Percentiles rank a stretch among this genome's conserved stretches.
Evolutionary conservation across 1,284 basidiomycete genomes (phyloP).

Genomic region (Fomitopsis betulina): DNA sequence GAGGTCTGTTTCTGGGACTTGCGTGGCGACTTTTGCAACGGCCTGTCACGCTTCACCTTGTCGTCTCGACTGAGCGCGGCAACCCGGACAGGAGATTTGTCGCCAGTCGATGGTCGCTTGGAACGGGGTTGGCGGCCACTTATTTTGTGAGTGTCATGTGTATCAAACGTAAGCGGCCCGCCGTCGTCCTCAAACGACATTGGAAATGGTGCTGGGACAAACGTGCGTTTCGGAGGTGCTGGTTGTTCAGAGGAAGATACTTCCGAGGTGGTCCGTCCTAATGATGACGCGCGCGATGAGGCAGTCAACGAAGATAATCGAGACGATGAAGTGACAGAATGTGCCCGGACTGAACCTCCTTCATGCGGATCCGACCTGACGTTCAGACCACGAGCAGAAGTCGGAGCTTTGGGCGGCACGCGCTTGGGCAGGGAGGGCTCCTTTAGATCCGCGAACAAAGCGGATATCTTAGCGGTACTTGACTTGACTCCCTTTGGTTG

Average conservation of each 20-base stretch:
- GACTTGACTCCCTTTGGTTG: neutral
- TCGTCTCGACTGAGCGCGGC: conserved; percentile 8
- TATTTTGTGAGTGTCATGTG: neutral
- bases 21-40: conserved; percentile 23
- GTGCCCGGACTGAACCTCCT: too few relatives aligned
- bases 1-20: conserved; percentile 21
- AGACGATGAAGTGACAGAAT: neutral
- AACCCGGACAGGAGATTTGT: conserved; percentile 1
- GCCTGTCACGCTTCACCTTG: neutral
- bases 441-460: neutral
- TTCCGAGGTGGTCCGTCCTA: neutral
- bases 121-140: neutral
- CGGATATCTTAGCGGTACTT: neutral
- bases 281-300: conserved; percentile 6
- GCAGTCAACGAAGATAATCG: neutral
- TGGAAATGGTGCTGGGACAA: neutral
- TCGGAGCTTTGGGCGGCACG: neutral
- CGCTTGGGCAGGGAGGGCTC: neutral
- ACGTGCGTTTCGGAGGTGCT: neutral
- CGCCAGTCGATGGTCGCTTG: conserved; percentile 3
- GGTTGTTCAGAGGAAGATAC: neutral
- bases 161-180: too few relatives aligned
- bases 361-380: neutral
- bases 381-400: neutral
- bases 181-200: neutral